Base-by-base conservation (phyloP, 2,329 filamentous ascomycete species). In the Hymenoscyphus repandus region DNA sequence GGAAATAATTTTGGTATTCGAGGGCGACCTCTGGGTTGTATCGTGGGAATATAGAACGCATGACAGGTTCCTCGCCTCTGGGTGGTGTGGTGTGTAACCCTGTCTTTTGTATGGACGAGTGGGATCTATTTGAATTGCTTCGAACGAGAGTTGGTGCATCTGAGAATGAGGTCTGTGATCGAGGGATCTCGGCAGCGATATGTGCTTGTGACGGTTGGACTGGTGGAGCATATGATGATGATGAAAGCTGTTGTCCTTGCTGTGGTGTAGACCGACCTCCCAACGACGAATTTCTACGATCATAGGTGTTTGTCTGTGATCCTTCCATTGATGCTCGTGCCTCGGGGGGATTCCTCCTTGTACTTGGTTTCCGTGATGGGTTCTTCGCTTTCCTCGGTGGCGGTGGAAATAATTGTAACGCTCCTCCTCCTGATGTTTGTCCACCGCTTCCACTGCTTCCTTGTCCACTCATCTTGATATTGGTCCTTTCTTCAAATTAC, bases 11-110 rank as follows among this genome's bases (percentile, higher is more conserved):
- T 62, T 91, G 87, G 51, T 82, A 79, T 49, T 81, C 74, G 2
- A 89, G 75, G 5, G 85, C 74, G 20, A 88, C 64, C 1, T 76
- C 77, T 2, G 82, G 83, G 61, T 91, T 83, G 64, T 90, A 90
- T 30, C 78, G 76, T 6, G 87, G 87, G 60, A 91, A 91, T 60
- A 91, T 90, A 20, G 86, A 90, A 31, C 79, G 77, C 60, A 87
- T 75, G 0, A 76, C 70, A 5, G 70, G 67, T 53, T 69, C 70
- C 52, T 51, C 56, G 5, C 45, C 45, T 39, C 57, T 58, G 32
- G 50, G 54, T 17, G 57, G 54, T 15, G 40, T 65, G 55, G 18
- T 62, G 40, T 68, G 66, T 20, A 70, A 22, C 62, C 63, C 3
- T 76, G 61, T 13, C 20, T 83, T 82, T 45, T 77, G 76, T 57